phyloP scores from a whole-genome alignment of 2,329 filamentous ascomycete genomes.

The Cercospora beticola region DNA sequence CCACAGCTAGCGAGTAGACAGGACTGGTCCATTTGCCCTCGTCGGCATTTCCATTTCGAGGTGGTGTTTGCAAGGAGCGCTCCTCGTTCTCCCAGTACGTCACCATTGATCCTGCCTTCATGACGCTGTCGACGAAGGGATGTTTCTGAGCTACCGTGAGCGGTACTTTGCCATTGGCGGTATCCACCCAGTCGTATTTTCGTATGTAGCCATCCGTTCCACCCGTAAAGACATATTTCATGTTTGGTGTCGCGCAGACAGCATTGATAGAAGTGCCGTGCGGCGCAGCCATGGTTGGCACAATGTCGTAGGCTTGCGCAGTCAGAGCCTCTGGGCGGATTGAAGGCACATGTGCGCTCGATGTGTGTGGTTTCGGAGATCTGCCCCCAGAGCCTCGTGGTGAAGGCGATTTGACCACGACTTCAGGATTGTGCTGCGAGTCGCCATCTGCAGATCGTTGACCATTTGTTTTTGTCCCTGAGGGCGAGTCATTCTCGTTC shows the following conservation, averaged over 20 bases:
- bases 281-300: slow-evolving; percentile 93
- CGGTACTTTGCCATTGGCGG: slow-evolving; percentile 89
- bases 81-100: slow-evolving; percentile 99
- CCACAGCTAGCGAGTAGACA: slow-evolving; percentile 89
- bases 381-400: slow-evolving; percentile 37
- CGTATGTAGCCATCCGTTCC: slow-evolving; percentile 93
- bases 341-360: slow-evolving; percentile 33
- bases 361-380: slow-evolving; percentile 34
- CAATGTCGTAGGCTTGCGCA: slow-evolving; percentile 85
- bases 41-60: slow-evolving; percentile 41
- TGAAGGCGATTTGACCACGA: slow-evolving; percentile 51
- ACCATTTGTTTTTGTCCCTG: slow-evolving; percentile 37
- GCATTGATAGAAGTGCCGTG: slow-evolving; percentile 95
- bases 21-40: slow-evolving; percentile 64
- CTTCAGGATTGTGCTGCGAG: slow-evolving; percentile 44
- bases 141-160: slow-evolving; percentile 94
- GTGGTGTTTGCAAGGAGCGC: slow-evolving; percentile 43
- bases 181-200: slow-evolving; percentile 93
- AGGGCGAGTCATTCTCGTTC: slow-evolving; percentile 48
- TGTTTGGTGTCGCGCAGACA: slow-evolving; percentile 85
- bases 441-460: slow-evolving; percentile 13
- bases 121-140: slow-evolving; percentile 95
- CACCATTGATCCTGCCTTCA: slow-evolving; percentile 89
- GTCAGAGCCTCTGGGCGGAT: slow-evolving; percentile 76
- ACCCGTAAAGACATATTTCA: slow-evolving; percentile 92